phyloP scores from a whole-genome alignment of 352 stramenopile species.

The Pythium volutum region DNA sequence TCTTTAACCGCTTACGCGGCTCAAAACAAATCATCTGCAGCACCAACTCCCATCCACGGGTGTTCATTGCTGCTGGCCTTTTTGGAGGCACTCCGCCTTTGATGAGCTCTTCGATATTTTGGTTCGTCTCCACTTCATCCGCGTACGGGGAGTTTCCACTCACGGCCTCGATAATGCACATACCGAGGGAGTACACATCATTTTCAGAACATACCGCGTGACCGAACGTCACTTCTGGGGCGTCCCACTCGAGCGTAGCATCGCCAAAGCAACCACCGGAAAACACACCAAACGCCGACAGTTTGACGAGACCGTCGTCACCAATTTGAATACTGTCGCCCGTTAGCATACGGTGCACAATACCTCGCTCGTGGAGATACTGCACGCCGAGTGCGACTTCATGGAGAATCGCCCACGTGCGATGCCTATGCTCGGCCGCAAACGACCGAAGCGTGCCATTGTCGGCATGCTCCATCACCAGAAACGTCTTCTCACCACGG shows the following conservation, averaged over 20 bases:
- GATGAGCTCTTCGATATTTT: background rate
- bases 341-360: slow-evolving; percentile 23
- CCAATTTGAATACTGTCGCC: slow-evolving; percentile 22
- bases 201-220: background rate
- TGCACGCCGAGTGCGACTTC: slow-evolving; percentile 44
- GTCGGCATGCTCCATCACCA: slow-evolving; percentile 9
- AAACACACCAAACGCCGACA: slow-evolving; percentile 16
- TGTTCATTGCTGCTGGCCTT: background rate
- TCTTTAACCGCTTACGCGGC: background rate
- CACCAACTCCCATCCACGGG: slow-evolving; percentile 7
- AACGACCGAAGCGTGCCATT: slow-evolving; percentile 6
- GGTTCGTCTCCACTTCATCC: background rate
- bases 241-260: background rate
- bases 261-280: too few species aligned
- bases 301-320: slow-evolving; percentile 17
- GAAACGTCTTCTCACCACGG: slow-evolving; percentile 2
- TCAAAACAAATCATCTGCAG: background rate
- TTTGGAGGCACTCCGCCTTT: background rate
- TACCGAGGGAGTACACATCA: slow-evolving; percentile 29
- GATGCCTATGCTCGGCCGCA: background rate
- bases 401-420: slow-evolving; percentile 30
- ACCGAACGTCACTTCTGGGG: slow-evolving; percentile 16
- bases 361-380: slow-evolving; percentile 61
- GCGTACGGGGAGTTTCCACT: slow-evolving; percentile 17
- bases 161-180: slow-evolving; percentile 34